Conservation (phyloP, 2,329 filamentous ascomycete genomes). For the Eurotiales sp. region DNA sequence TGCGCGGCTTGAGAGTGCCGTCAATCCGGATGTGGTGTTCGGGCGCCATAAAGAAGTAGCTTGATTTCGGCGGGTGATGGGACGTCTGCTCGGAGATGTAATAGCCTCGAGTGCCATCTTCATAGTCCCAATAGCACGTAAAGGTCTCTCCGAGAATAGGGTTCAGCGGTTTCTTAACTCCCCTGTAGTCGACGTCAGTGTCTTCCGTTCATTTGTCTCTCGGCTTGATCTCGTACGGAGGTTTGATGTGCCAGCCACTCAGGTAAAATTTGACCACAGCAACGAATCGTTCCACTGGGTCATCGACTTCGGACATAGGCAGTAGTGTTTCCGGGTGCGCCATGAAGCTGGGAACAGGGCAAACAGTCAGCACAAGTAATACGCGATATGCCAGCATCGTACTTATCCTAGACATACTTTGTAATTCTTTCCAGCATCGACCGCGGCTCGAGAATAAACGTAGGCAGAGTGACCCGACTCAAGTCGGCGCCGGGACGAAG, state of each 20-base stretch:
- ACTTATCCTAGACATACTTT: slow-evolving; percentile 62
- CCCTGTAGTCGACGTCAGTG: slow-evolving; percentile 51
- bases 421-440: slow-evolving; percentile 99
- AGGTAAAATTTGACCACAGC: slow-evolving; percentile 97
- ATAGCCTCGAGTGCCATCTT: slow-evolving; percentile 79
- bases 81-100: slow-evolving; percentile 98
- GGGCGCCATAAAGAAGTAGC: slow-evolving; percentile 97
- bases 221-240: slow-evolving; percentile 62
- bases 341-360: slow-evolving; percentile 74
- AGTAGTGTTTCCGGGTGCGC: slow-evolving; percentile 95
- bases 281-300: slow-evolving; percentile 84
- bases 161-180: slow-evolving; percentile 97
- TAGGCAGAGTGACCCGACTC: slow-evolving; percentile 89
- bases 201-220: not conserved
- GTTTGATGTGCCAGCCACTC: slow-evolving; percentile 98
- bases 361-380: slow-evolving; percentile 20
- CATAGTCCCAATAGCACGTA: slow-evolving; percentile 92
- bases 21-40: slow-evolving; percentile 93
- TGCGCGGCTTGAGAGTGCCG: slow-evolving; percentile 88
- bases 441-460: slow-evolving; percentile 94
- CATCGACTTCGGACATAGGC: slow-evolving; percentile 79
- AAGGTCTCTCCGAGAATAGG: slow-evolving; percentile 93
- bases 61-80: slow-evolving; percentile 96
- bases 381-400: not conserved
- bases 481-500: slow-evolving; percentile 91